Conservation (phyloP, 2,329 filamentous ascomycete species). For the Penicillium sp. region DNA sequence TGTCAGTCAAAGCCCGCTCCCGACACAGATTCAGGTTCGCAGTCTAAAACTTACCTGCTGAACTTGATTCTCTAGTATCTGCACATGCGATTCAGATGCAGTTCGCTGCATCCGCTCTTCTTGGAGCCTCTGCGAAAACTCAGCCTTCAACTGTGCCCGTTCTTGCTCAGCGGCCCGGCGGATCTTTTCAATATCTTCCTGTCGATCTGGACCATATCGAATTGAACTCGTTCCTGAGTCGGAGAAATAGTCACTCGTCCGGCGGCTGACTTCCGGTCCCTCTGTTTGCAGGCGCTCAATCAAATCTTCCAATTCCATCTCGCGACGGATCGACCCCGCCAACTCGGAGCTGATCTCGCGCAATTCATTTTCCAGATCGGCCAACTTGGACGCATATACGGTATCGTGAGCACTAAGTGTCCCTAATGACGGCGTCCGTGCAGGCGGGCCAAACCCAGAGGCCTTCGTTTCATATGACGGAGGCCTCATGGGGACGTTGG, state of each 20-base stretch:
- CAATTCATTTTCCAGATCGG: constrained; percentile 92
- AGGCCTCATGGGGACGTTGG: constrained; percentile 36
- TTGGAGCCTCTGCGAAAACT: constrained; percentile 82
- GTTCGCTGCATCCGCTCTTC: constrained; percentile 78
- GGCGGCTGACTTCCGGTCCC: constrained; percentile 61
- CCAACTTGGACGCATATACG: constrained; percentile 62
- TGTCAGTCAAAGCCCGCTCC: background rate
- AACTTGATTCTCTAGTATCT: constrained; percentile 76
- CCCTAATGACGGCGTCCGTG: constrained; percentile 47
- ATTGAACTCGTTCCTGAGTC: constrained; percentile 89
- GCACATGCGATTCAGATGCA: constrained; percentile 79
- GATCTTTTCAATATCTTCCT: constrained; percentile 76
- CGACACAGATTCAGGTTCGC: background rate
- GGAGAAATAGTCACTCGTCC: constrained; percentile 97
- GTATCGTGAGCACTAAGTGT: constrained; percentile 46
- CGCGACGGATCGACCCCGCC: constrained; percentile 86
- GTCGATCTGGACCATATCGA: constrained; percentile 68
- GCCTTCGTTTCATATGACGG: constrained; percentile 54
- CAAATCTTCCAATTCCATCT: constrained; percentile 95
- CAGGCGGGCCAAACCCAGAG: constrained; percentile 52
- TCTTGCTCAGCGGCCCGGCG: constrained; percentile 87
- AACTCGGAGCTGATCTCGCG: constrained; percentile 91
- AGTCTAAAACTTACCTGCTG: constrained; percentile 54
- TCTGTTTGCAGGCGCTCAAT: constrained; percentile 87
- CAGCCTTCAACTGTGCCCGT: constrained; percentile 80